Percentiles rank a stretch among this genome's conserved stretches.
Conservation (phyloP, 2,329 filamentous ascomycete species). For the Phialophora tarda region DNA sequence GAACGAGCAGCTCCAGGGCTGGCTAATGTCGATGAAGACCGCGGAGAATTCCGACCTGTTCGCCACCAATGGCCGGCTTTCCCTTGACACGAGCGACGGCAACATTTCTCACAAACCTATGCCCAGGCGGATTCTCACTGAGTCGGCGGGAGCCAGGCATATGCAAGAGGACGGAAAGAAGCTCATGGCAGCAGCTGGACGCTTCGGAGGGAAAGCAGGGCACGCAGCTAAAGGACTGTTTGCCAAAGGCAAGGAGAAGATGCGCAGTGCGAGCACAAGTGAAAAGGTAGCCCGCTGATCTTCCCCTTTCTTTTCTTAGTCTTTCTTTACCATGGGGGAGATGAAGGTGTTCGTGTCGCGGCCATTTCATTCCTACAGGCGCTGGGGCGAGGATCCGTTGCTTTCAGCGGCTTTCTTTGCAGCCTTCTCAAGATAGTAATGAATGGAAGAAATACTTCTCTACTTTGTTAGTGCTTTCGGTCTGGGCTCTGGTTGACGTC, state of each 20-base stretch:
- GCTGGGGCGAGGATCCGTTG: conserved; percentile 11
- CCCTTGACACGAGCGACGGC: conserved; percentile 25
- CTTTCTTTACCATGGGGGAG: conserved; percentile 25
- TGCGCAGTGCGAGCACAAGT: conserved; percentile 64
- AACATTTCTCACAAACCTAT: conserved; percentile 24
- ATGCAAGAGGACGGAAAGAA: conserved; percentile 87
- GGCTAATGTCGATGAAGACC: conserved; percentile 55
- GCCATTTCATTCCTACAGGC: conserved; percentile 14
- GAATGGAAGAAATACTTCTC: conserved; percentile 30
- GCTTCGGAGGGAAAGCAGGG: conserved; percentile 69
- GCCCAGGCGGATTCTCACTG: conserved; percentile 29
- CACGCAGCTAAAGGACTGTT: conserved; percentile 90
- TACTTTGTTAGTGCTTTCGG: conserved; percentile 15
- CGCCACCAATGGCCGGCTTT: conserved; percentile 43
- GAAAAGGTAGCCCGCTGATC: conserved; percentile 88
- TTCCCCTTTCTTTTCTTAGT: conserved; percentile 42
- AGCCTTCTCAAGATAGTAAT: conserved; percentile 33
- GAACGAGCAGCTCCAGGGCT: conserved; percentile 74
- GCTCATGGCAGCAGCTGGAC: conserved; percentile 79
- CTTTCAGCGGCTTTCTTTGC: conserved; percentile 18
- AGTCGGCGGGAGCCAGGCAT: conserved; percentile 52
- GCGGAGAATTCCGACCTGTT: conserved; percentile 60
- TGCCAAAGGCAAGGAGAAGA: conserved; percentile 86
- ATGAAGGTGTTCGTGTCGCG: conserved; percentile 21
- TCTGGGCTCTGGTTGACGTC: conserved; percentile 33